These are phyloP conservation scores for Hypholoma sublateritium DNA, from an alignment of 768 basidiomycete species.

Conservation along the genomic window DNA sequence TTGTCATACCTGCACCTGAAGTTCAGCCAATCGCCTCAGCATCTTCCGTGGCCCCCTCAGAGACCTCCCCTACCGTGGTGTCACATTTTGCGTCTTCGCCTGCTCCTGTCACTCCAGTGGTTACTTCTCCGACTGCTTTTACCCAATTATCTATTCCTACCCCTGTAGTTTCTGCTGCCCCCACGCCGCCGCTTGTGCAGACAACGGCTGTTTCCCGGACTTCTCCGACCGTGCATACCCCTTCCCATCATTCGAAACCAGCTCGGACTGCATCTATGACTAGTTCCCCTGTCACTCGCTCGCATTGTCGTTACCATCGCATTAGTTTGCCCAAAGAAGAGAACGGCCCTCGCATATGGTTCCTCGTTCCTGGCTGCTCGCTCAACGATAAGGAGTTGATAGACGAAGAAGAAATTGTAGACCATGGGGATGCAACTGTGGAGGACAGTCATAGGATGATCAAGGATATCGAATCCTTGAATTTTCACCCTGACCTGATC, in stretches of 20 bases:
- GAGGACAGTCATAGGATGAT: conserved; percentile 50
- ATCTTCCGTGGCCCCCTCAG: background rate
- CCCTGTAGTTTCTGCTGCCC: conserved; percentile 16
- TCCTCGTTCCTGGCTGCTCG: conserved; percentile 71
- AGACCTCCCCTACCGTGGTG: background rate
- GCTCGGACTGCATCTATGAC: background rate
- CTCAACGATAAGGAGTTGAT: conserved; percentile 58
- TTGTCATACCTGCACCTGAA: background rate
- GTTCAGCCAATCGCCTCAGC: background rate
- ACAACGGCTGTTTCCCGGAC: background rate
- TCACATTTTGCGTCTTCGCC: background rate
- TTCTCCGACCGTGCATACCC: background rate
- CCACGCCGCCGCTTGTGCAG: background rate
- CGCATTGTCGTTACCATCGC: conserved; percentile 69
- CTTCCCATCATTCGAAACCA: conserved; percentile 1
- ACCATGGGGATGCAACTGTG: conserved; percentile 55
- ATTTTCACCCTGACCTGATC: conserved; percentile 53
- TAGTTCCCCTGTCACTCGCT: conserved; percentile 58
- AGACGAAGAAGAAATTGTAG: conserved; percentile 57
- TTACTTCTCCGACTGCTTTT: background rate
- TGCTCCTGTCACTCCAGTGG: background rate
- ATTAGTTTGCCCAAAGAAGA: conserved; percentile 62
- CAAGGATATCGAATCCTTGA: conserved; percentile 47
- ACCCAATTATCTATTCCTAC: background rate
- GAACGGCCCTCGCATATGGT: conserved; percentile 51